phyloP scores from a whole-genome alignment of 192 early-diverging fungal species.

The Dispira simplex region DNA sequence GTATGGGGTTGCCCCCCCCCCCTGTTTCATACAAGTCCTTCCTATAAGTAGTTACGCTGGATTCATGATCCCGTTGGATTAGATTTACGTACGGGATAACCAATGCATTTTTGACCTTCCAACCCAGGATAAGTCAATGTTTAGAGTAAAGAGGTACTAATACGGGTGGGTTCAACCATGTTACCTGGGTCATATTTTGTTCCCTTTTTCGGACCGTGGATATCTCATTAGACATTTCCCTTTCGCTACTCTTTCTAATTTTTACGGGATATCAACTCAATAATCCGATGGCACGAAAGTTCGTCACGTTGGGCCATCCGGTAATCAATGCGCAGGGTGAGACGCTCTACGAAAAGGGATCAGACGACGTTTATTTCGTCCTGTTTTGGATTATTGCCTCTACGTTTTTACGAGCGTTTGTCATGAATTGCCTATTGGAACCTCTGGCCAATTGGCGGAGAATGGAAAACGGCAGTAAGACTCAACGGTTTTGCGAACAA shows the following conservation, averaged over 20 bases:
- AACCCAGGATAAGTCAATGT: too few species aligned
- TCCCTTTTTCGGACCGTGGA: too few species aligned
- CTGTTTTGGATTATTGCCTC: constrained; percentile 47
- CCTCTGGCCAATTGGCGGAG: constrained; percentile 25
- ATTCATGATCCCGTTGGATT: too few species aligned
- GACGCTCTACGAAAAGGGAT: constrained; percentile 28
- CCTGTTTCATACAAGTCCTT: too few species aligned
- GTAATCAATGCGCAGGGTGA: not conserved
- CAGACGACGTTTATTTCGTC: constrained; percentile 42
- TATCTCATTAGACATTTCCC: not conserved
- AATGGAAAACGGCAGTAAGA: constrained; percentile 15
- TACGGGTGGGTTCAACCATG: too few species aligned
- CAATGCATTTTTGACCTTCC: too few species aligned
- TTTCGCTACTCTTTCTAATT: not conserved
- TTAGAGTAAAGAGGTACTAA: too few species aligned
- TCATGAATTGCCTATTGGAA: constrained; percentile 33
- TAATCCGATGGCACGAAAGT: not conserved
- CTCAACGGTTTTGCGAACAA: constrained; percentile 51
- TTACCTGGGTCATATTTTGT: too few species aligned
- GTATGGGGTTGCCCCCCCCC: too few species aligned
- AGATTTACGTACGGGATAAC: too few species aligned
- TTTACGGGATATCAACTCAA: not conserved
- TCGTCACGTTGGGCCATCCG: not conserved
- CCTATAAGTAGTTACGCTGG: too few species aligned
- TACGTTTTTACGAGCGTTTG: constrained; percentile 37